Conservation (phyloP, 352 stramenopile species). For the Phytophthora constricta region DNA sequence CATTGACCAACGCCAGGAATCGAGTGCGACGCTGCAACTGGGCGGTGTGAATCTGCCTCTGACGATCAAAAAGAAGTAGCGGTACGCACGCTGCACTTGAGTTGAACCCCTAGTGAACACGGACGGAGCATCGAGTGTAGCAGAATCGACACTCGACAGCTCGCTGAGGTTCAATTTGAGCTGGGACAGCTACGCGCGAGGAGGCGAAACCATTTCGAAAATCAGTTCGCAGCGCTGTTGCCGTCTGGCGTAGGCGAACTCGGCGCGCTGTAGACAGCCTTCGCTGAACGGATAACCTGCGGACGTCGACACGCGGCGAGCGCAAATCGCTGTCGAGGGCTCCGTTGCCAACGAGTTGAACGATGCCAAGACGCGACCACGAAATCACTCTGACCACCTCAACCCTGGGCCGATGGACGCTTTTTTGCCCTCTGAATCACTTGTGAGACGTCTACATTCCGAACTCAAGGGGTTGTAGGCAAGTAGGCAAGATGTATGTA, state of each 20-base stretch:
- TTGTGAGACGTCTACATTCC: slow-evolving; percentile 16
- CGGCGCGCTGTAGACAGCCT: neutral
- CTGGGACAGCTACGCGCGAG: slow-evolving; percentile 8
- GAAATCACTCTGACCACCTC: slow-evolving; percentile 16
- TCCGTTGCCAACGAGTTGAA: slow-evolving; percentile 5
- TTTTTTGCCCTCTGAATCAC: slow-evolving; percentile 18
- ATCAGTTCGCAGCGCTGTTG: slow-evolving; percentile 15
- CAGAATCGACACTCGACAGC: neutral
- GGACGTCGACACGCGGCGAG: neutral
- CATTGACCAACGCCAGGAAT: too few species aligned
- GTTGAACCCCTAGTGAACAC: slow-evolving; percentile 20
- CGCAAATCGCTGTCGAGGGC: neutral
- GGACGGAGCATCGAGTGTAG: neutral
- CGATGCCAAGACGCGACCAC: too few species aligned
- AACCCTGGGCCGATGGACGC: neutral
- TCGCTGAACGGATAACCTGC: slow-evolving; percentile 5
- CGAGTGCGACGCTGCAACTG: too few species aligned
- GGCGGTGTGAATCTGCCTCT: neutral
- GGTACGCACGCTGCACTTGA: slow-evolving; percentile 13
- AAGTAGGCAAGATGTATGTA: slow-evolving; percentile 36
- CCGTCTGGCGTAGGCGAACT: slow-evolving; percentile 15
- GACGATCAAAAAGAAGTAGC: neutral
- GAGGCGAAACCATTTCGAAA: slow-evolving; percentile 31
- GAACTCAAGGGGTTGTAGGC: neutral
- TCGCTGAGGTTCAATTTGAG: slow-evolving; percentile 1